Conservation (phyloP, 495 filamentous ascomycete species). For the Penicillium odoratum region DNA sequence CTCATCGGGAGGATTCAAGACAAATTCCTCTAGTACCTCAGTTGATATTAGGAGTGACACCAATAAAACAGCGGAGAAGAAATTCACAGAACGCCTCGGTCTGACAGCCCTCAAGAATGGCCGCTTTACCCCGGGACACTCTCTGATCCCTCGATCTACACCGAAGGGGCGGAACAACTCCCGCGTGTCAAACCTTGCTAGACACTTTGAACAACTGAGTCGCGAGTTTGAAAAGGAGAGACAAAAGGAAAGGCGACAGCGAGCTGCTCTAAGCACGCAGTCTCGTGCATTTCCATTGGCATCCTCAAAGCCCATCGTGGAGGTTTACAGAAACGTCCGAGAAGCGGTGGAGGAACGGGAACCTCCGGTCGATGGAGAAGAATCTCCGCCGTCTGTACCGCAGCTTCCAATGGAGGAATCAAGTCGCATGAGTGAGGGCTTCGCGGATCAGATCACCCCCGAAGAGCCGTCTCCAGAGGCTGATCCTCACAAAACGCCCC, state of each 20-base stretch:
- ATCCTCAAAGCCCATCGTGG: conserved; percentile 92
- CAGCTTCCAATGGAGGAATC: conserved; percentile 29
- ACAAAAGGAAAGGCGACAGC: conserved; percentile 76
- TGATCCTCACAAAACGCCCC: conserved; percentile 25
- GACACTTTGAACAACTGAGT: conserved; percentile 94
- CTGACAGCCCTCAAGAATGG: conserved; percentile 59
- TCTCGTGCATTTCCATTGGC: conserved; percentile 83
- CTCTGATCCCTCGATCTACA: conserved; percentile 87
- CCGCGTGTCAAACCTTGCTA: conserved; percentile 83
- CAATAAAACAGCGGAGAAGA: conserved; percentile 62
- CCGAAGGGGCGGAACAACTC: conserved; percentile 62
- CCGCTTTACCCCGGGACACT: conserved; percentile 60
- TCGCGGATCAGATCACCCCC: conserved; percentile 21
- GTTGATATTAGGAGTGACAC: conserved; percentile 26
- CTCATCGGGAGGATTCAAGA: conserved; percentile 24
- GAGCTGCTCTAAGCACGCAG: conserved; percentile 76
- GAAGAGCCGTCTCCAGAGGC: conserved; percentile 22
- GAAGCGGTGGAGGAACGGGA: conserved; percentile 87
- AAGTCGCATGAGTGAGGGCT: conserved; percentile 31
- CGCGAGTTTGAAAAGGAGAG: conserved; percentile 96
- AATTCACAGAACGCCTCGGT: conserved; percentile 65
- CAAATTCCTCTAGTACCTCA: conserved; percentile 15
- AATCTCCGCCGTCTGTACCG: conserved; percentile 31
- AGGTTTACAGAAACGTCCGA: conserved; percentile 89
- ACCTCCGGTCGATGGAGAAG: conserved; percentile 66